phyloP scores from a whole-genome alignment of 2,329 filamentous ascomycete species.

The Exophiala spinifera region DNA sequence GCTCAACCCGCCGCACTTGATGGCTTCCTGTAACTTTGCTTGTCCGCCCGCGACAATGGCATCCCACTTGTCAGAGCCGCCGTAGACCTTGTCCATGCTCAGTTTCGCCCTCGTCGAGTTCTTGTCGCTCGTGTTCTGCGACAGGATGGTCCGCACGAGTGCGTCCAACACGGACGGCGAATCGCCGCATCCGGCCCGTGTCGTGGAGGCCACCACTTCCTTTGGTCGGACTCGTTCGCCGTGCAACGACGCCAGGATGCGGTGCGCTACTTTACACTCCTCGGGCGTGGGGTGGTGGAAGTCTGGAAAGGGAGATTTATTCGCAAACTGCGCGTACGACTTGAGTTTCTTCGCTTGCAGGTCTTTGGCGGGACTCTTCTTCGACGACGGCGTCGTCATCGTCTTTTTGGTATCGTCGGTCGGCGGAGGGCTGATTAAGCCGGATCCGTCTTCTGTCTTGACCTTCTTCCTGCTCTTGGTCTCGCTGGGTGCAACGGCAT shows the following conservation, averaged over 20 bases:
- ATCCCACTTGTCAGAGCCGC: conserved; percentile 51
- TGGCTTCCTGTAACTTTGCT: conserved; percentile 44
- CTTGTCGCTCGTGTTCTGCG: conserved; percentile 57
- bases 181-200: conserved; percentile 67
- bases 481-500: background rate
- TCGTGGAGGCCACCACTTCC: conserved; percentile 65
- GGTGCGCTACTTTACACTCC: conserved; percentile 67
- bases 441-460: conserved; percentile 14
- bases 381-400: too few species aligned
- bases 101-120: conserved; percentile 69
- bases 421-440: conserved; percentile 5
- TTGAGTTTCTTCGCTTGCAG: conserved; percentile 29
- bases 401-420: conserved; percentile 5
- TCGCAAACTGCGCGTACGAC: conserved; percentile 43
- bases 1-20: conserved; percentile 60
- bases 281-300: conserved; percentile 62
- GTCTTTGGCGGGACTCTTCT: conserved; percentile 25
- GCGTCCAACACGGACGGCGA: conserved; percentile 64
- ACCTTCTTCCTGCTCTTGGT: conserved; percentile 13
- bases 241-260: conserved; percentile 63
- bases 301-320: conserved; percentile 64
- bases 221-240: conserved; percentile 63
- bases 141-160: conserved; percentile 60
- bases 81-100: conserved; percentile 69
- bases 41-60: conserved; percentile 43